Evolutionary conservation across 2,329 filamentous ascomycete species (phyloP).

Genomic region (Epichloe brachyelytri): DNA sequence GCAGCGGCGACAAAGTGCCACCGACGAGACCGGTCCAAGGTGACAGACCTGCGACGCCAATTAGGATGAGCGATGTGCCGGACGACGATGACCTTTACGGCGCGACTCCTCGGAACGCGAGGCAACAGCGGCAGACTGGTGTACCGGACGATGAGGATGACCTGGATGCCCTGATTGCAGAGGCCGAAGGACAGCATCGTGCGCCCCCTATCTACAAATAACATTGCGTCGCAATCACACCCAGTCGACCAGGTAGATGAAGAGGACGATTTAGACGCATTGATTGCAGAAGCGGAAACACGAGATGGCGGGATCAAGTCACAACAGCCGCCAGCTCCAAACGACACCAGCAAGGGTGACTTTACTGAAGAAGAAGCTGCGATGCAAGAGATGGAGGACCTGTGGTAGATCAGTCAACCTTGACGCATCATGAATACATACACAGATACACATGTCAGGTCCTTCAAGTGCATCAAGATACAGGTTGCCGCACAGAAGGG

Average conservation of each 20-base stretch:
- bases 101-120: conserved; percentile 31
- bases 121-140: conserved; percentile 7
- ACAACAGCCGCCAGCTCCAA: conserved; percentile 5
- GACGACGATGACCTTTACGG: conserved; percentile 43
- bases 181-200: conserved; percentile 23
- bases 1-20: conserved; percentile 18
- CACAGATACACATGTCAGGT: background rate
- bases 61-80: conserved; percentile 10
- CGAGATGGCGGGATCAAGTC: conserved; percentile 6
- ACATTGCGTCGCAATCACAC: background rate
- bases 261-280: conserved; percentile 37
- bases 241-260: background rate
- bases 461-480: no score
- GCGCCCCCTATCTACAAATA: no score
- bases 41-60: conserved; percentile 15
- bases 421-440: background rate
- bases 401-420: conserved; percentile 21
- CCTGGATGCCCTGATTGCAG: conserved; percentile 41
- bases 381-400: conserved; percentile 50
- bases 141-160: conserved; percentile 35
- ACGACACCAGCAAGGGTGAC: conserved; percentile 14
- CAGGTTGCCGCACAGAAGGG: no score
- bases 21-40: background rate
- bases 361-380: conserved; percentile 54
- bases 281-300: conserved; percentile 36